These are phyloP conservation scores for Tricholoma matsutake DNA, from an alignment of 768 basidiomycete species.

Conservation along the genomic window DNA sequence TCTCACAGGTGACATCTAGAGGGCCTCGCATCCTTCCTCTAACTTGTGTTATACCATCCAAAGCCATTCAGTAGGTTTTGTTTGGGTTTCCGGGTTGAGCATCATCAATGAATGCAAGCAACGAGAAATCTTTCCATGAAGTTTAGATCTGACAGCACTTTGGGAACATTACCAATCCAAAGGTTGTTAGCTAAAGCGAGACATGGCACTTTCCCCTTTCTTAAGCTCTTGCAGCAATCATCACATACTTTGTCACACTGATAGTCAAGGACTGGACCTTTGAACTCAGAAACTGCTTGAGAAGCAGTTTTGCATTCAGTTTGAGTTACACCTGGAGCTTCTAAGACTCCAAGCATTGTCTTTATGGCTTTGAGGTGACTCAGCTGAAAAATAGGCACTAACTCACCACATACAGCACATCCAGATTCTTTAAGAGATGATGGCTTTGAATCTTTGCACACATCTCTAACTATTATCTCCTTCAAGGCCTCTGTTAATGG, in stretches of 20 bases:
- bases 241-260: constrained; percentile 1
- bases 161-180: too few relatives aligned
- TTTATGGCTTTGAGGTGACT: constrained; percentile 1
- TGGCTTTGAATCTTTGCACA: neutral
- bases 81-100: too few relatives aligned
- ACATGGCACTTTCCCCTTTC: neutral
- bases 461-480: neutral
- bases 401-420: too few relatives aligned
- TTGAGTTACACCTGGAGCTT: constrained; percentile 3
- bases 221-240: neutral
- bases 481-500: neutral
- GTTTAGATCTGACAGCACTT: too few relatives aligned
- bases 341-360: neutral
- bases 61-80: too few relatives aligned
- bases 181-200: too few relatives aligned
- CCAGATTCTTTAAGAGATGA: neutral
- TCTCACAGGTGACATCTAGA: too few relatives aligned
- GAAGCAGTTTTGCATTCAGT: neutral
- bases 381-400: too few relatives aligned
- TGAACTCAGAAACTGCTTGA: neutral
- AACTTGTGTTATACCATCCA: too few relatives aligned
- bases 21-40: too few relatives aligned
- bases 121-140: too few relatives aligned
- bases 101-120: too few relatives aligned
- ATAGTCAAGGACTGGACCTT: constrained; percentile 1